Base-by-base conservation (phyloP, 2,329 filamentous ascomycete species). In the Colletotrichum higginsianum region DNA sequence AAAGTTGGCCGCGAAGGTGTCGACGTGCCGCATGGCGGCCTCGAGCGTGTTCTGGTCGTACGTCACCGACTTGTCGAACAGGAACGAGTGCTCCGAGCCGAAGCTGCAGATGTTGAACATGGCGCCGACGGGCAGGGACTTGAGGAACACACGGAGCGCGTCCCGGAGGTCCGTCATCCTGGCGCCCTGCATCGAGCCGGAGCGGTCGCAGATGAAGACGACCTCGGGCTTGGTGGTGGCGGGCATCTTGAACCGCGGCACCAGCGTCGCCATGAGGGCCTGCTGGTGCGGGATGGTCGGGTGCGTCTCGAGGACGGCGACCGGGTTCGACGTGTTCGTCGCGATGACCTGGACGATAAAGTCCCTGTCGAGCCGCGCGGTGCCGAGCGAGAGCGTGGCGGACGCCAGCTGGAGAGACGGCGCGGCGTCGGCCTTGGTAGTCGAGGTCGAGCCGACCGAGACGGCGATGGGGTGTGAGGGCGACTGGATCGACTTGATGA, bases 21-120 rank as follows among this genome's bases (percentile, higher is more conserved):
- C 74, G 9, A 87, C 80, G 68, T 89, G 80, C 0, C 71, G 52
- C 4, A 81, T 79, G 1, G 88, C 88, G 61, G 81, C 65, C 0
- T 83, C 76, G 0, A 90, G 77, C 0, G 79, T 84, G 0, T 82
- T 78, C 30, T 84, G 81, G 66, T 80, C 82, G 69, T 89, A 90
- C 0, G 79, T 78, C 58, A 80, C 79, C 2, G 87, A 89, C 38
- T 82, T 81, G 0, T 78, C 60, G 82, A 84, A 90, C 8, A 90
- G 79, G 62, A 88, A 87, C 1, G 75, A 73, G 71, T 84, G 81
- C 0, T 8, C 47, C 1, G 79, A 83, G 15, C 91, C 91, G 63
- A 94, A 93, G 5, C 90, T 91, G 77, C 89, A 91, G 65, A 93
- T 91, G 77, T 94, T 93, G 84, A 93, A 93, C 76, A 89, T 89